phyloP scores from a whole-genome alignment of 2,329 filamentous ascomycete genomes.

The Trichoderma hamatum region DNA sequence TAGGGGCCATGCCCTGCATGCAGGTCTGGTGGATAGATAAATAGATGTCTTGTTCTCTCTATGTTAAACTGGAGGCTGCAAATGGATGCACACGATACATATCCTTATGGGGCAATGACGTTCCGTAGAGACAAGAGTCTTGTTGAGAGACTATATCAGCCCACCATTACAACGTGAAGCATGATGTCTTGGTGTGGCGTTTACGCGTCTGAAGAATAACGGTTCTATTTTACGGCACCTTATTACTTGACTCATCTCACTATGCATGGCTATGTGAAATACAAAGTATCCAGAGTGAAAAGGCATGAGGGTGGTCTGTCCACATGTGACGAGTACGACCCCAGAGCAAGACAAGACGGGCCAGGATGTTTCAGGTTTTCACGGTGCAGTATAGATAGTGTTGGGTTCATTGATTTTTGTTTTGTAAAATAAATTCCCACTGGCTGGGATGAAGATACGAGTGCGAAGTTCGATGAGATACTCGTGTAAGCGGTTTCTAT shows the following conservation, averaged over 20 bases:
- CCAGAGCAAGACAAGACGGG: not conserved
- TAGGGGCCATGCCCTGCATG: conserved; percentile 25
- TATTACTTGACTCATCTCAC: not conserved
- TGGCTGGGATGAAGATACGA: not conserved
- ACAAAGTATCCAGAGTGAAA: not conserved
- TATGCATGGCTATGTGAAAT: not conserved
- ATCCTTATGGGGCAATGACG: not conserved
- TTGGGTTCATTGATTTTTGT: not conserved
- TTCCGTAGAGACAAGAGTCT: not conserved
- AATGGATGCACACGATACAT: not conserved
- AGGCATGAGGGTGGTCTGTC: not conserved
- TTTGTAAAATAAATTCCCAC: not conserved
- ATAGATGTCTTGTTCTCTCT: not conserved
- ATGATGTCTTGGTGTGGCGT: conserved; percentile 5
- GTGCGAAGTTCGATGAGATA: not conserved
- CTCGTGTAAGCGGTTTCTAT: not conserved
- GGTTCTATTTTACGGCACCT: not conserved
- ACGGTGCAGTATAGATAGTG: not conserved
- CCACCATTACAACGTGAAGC: not conserved
- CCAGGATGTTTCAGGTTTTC: not conserved
- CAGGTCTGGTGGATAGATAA: conserved; percentile 14
- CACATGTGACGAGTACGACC: not conserved
- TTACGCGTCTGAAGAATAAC: not conserved
- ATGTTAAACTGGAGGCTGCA: not conserved
- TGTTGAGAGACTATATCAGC: not conserved